Base-by-base conservation (phyloP, 805 yeast genomes). In the Barnettozyma vustinii region DNA sequence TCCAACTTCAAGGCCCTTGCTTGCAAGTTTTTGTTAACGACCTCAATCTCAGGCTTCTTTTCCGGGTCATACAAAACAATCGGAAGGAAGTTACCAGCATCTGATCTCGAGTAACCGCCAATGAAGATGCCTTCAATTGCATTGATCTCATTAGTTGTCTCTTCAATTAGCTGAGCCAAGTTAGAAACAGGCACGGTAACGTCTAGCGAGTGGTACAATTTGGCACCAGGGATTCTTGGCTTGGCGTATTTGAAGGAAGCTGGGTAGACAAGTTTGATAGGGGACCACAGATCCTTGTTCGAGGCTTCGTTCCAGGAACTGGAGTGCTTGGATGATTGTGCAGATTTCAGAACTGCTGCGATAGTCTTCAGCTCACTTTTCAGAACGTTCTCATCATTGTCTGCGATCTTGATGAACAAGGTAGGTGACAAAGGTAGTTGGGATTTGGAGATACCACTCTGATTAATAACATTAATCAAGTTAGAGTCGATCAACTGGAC, bases 1-100 rank as follows among this genome's bases (percentile, higher is more conserved):
- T 86, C 94, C 33, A 80, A 73, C 4, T 68, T 73, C 18, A 87
- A 67, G 0, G 90, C 94, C 40, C 81, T 61, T 42, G 72, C 59
- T 47, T 83, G 83, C 81, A 86, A 78, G 48, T 75, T 69, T 26
- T 73, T 69, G 16, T 82, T 79, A 16, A 83, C 58, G 18, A 61
- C 56, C 48, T 76, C 74, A 9, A 81, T 81, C 19, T 59, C 63
- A 2, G 66, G 64, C 19, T 68, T 55, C 54, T 79, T 75, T 15
- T 75, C 74, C 0, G 79, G 76, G 41, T 72, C 74, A 62, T 79
- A 82, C 12, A 83, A 68, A 19, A 84, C 74, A 52, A 81, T 73
- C 41, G 84, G 76, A 57, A 85, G 90, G 61, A 84, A 78, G 62
- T 85, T 85, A 26, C 92, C 92, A 60, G 84, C 91, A 37, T 90